Conservation (phyloP, 2,329 filamentous ascomycete genomes). For the Seiridium cupressi region DNA sequence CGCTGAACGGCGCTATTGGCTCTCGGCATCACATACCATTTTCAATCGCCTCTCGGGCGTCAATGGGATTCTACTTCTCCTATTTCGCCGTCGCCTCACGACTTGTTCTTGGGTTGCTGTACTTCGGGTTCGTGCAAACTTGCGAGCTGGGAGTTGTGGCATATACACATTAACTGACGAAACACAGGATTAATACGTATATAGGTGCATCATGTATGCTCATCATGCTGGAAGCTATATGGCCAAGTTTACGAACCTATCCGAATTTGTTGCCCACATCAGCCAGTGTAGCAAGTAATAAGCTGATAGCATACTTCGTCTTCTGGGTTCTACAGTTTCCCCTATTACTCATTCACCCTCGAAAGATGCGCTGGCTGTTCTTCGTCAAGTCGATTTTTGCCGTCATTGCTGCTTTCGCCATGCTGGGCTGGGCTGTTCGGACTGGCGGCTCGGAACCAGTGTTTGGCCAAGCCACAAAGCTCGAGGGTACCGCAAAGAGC, state of each 20-base stretch:
- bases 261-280: constrained; percentile 7
- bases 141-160: too few species aligned
- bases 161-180: too few species aligned
- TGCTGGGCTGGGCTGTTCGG: constrained; percentile 23
- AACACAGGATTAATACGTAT: too few species aligned
- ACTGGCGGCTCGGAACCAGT: constrained; percentile 21
- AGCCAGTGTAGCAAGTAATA: constrained; percentile 45
- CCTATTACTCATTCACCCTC: constrained; percentile 48
- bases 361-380: constrained; percentile 45
- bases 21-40: constrained; percentile 9
- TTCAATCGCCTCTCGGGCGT: constrained; percentile 7
- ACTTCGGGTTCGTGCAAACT: neutral
- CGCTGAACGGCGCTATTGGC: constrained; percentile 10
- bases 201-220: too few species aligned
- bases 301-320: constrained; percentile 49
- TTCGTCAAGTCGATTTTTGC: constrained; percentile 35
- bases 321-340: constrained; percentile 50
- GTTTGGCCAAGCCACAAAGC: constrained; percentile 12
- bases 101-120: constrained; percentile 1
- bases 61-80: constrained; percentile 10
- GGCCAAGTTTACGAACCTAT: neutral
- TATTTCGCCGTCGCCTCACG: constrained; percentile 8
- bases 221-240: too few species aligned
- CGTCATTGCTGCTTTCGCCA: constrained; percentile 28
- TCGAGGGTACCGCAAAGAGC: constrained; percentile 7